Conservation (phyloP, 2,329 filamentous ascomycete genomes). For the Colletotrichum simmondsii region DNA sequence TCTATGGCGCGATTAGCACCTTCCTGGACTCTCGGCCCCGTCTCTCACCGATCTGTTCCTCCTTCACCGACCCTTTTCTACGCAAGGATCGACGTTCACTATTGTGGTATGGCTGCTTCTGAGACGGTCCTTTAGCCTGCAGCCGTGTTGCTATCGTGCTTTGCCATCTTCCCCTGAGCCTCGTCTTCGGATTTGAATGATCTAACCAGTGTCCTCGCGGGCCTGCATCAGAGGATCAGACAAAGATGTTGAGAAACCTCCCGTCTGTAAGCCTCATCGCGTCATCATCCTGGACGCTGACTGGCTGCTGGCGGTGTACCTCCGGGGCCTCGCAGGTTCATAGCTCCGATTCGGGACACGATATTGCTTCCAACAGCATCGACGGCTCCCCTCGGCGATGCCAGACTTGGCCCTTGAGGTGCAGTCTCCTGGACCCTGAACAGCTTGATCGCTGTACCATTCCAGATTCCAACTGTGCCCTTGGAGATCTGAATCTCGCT, state of each 20-base stretch:
- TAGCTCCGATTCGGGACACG: conserved; percentile 84
- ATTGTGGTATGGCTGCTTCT: background rate
- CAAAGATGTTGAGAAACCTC: background rate
- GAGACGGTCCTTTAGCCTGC: background rate
- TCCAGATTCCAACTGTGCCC: conserved; percentile 94
- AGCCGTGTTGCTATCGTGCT: background rate
- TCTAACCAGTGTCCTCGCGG: background rate
- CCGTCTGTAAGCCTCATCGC: too few species aligned
- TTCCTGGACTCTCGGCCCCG: background rate
- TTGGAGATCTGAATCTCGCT: conserved; percentile 89
- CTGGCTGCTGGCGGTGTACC: conserved; percentile 21
- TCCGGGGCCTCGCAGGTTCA: conserved; percentile 70
- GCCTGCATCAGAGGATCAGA: background rate
- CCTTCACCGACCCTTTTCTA: background rate
- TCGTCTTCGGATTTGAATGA: background rate
- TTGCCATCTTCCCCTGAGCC: background rate
- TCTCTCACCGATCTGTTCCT: background rate
- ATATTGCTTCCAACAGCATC: conserved; percentile 93
- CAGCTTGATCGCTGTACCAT: conserved; percentile 85
- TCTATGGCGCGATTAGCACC: background rate
- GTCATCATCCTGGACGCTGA: conserved; percentile 20
- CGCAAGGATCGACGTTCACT: background rate
- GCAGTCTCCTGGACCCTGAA: conserved; percentile 91
- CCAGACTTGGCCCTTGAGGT: conserved; percentile 81
- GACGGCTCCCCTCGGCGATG: conserved; percentile 88